Evolutionary conservation across 78 protist species (phyloP).

Genomic region (Dictyostelium brefeldianum): DNA sequence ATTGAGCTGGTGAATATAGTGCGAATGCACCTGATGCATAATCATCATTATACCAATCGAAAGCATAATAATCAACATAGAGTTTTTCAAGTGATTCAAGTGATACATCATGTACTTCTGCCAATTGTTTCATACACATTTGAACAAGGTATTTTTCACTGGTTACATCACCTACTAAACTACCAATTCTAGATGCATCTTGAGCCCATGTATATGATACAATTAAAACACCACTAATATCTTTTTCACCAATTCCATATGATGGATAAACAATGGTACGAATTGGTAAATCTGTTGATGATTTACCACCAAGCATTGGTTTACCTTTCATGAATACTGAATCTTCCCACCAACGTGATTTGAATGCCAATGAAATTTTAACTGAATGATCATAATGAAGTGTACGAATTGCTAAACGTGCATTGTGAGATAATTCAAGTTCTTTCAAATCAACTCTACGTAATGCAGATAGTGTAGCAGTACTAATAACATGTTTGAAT

Average conservation of each 20-base stretch:
- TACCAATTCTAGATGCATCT: constrained; percentile 31
- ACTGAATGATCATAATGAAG: constrained; percentile 30
- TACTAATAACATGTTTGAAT: constrained; percentile 35
- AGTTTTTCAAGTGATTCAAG: neutral
- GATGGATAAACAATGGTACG: constrained; percentile 61
- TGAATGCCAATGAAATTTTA: constrained; percentile 26
- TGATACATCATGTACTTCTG: constrained; percentile 18
- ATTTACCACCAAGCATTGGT: constrained; percentile 44
- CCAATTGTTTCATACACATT: constrained; percentile 14
- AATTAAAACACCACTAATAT: neutral
- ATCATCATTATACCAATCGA: constrained; percentile 42
- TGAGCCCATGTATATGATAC: constrained; percentile 28
- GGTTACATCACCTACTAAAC: constrained; percentile 11
- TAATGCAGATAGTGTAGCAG: constrained; percentile 11
- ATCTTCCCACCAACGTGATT: constrained; percentile 59
- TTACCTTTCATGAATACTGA: constrained; percentile 38
- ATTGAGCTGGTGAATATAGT: constrained; percentile 32
- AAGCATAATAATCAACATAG: neutral
- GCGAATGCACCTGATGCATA: constrained; percentile 44
- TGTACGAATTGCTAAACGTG: constrained; percentile 19
- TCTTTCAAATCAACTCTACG: constrained; percentile 28
- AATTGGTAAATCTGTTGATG: constrained; percentile 52
- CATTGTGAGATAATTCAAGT: constrained; percentile 12
- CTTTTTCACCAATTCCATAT: constrained; percentile 26
- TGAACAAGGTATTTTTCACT: neutral